Evolutionary conservation across 371 early-diverging fungal species (phyloP).

Genomic region (Mucor plumbeus): DNA sequence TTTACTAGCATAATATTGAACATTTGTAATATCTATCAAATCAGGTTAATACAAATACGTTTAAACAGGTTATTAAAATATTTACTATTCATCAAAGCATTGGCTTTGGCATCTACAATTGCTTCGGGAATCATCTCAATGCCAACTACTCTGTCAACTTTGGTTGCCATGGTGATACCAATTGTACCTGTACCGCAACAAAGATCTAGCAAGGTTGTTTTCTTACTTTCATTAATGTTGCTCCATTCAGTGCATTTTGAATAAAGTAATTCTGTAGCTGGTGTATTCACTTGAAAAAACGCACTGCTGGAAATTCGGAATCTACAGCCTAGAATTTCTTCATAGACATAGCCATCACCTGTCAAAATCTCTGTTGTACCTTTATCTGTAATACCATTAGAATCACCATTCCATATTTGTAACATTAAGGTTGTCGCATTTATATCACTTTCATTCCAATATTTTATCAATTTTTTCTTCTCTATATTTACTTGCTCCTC

Average conservation of each 20-base stretch:
- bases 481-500: slow-evolving; percentile 47
- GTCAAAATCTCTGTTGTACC: slow-evolving; percentile 51
- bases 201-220: slow-evolving; percentile 69
- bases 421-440: slow-evolving; percentile 60
- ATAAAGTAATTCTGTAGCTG: slow-evolving; percentile 74
- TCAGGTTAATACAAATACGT: not conserved
- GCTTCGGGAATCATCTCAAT: slow-evolving; percentile 78
- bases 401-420: slow-evolving; percentile 60
- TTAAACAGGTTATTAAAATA: not conserved
- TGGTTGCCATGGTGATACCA: slow-evolving; percentile 78
- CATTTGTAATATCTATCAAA: slow-evolving; percentile 45
- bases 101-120: slow-evolving; percentile 76
- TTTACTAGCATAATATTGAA: slow-evolving; percentile 56
- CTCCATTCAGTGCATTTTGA: slow-evolving; percentile 54
- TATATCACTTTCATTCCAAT: slow-evolving; percentile 36
- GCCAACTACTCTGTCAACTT: slow-evolving; percentile 75
- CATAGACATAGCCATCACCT: slow-evolving; percentile 69
- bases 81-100: slow-evolving; percentile 71
- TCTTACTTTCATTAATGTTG: slow-evolving; percentile 42
- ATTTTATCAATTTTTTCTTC: slow-evolving; percentile 38
- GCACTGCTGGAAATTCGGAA: slow-evolving; percentile 80
- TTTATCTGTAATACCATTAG: slow-evolving; percentile 64
- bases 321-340: slow-evolving; percentile 64
- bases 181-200: slow-evolving; percentile 93
- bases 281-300: slow-evolving; percentile 86